phyloP scores from a whole-genome alignment of 805 yeast species.

The Saccharomycopsis sp. region DNA sequence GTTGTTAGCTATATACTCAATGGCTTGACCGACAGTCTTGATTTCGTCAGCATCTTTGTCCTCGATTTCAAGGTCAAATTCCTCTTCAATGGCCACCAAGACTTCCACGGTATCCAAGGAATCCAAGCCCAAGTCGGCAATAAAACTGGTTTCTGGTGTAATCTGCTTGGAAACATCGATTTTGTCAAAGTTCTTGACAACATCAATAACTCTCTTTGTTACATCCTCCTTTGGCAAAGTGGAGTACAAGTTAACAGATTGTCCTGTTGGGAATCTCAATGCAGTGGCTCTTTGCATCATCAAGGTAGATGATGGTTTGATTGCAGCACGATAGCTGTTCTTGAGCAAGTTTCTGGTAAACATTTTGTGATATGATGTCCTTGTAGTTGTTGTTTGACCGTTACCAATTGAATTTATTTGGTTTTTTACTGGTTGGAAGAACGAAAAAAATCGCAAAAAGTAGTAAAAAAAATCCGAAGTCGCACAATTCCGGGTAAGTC shows the following conservation, averaged over 20 bases:
- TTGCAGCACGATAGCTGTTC: constrained; percentile 3
- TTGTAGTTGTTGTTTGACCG: background rate
- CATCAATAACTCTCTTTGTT: constrained; percentile 45
- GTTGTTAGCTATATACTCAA: constrained; percentile 62
- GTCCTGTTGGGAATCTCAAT: too few species aligned
- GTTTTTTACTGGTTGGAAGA: too few species aligned
- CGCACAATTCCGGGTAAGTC: too few species aligned
- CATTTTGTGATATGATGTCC: background rate
- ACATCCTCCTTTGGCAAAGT: constrained; percentile 19
- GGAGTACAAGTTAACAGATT: too few species aligned
- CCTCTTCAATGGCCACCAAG: constrained; percentile 63
- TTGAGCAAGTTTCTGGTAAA: background rate
- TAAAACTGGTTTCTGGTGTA: constrained; percentile 40
- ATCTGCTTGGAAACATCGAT: constrained; percentile 29
- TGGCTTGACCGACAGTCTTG: constrained; percentile 79
- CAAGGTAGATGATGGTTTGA: too few species aligned
- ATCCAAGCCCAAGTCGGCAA: constrained; percentile 59
- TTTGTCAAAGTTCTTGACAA: constrained; percentile 57
- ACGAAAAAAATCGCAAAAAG: too few species aligned
- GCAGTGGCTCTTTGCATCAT: too few species aligned
- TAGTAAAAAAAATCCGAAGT: too few species aligned
- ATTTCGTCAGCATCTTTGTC: constrained; percentile 81
- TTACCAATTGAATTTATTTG: background rate
- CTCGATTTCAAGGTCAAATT: constrained; percentile 58
- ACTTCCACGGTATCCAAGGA: constrained; percentile 68